Evolutionary conservation across 805 yeast genomes (phyloP), one percentile per base, ranked within the genome.

Genomic region (Wickerhamiella sorbophila): DNA sequence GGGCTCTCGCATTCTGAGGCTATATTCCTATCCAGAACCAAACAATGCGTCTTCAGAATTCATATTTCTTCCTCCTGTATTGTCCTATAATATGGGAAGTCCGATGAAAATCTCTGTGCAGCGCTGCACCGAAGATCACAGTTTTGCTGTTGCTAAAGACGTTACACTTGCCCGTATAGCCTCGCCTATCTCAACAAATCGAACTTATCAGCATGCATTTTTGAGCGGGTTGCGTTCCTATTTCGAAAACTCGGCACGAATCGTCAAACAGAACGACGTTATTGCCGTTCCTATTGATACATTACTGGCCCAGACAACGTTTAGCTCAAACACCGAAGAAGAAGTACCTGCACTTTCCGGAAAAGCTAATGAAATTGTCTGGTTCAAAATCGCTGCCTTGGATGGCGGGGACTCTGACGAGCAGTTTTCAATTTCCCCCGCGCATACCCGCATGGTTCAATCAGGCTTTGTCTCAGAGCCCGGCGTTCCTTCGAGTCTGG

Each of bases 201-300:
- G 74, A 40, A 64, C 74, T 0, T 69, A 66, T 51, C 88, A 82
- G 53, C 70, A 67, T 42, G 64, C 75, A 42, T 72, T 83, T 51
- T 63, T 79, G 40, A 60, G 74, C 12, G 75, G 78, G 40, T 61
- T 84, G 49, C 72, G 80, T 55, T 51, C 69, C 0, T 70, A 74
- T 44, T 81, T 88, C 52, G 79, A 79, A 47, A 54, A 62, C 0
- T 63, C 65, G 20, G 59, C 67, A 22, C 70, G 93, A 43, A 64
- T 84, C 2, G 73, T 87, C 1, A 63, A 65, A 15, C 57, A 65
- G n/a, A 76, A 73, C 29, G 95, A 85, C 53, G 54, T 77, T 32
- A 70, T 91, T 37, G 87, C 95, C 0, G 74, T 91, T 2, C 71
- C 82, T 0, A 70, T 88, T 33, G 95, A 88, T 55, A 67, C 84